Evolutionary conservation across 768 basidiomycete species (phyloP).

Genomic region (Hygrocybe punicea): DNA sequence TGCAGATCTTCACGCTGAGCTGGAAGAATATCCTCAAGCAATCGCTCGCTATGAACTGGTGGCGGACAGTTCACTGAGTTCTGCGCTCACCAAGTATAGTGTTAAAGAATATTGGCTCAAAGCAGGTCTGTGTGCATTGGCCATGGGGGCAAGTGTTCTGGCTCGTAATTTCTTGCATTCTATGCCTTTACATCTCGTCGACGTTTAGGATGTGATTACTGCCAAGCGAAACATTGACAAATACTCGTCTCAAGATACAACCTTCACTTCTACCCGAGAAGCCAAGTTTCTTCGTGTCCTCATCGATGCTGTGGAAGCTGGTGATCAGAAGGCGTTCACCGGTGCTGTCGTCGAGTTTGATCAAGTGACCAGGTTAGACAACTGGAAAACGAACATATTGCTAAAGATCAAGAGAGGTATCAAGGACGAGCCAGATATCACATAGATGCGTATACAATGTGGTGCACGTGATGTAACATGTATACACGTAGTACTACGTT

Average conservation of each 20-base stretch:
- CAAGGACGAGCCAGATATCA: conserved; percentile 44
- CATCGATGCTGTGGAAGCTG: conserved; percentile 71
- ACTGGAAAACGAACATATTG: conserved; percentile 92
- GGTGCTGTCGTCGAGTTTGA: conserved; percentile 89
- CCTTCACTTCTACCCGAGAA: conserved; percentile 87
- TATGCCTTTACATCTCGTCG: background rate
- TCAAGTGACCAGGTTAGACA: conserved; percentile 87
- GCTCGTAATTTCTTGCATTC: background rate
- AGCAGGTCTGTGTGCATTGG: conserved; percentile 82
- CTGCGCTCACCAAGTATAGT: conserved; percentile 91
- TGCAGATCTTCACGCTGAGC: conserved; percentile 88
- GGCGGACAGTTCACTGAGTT: conserved; percentile 74
- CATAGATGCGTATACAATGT: conserved; percentile 23
- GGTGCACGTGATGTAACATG: no score
- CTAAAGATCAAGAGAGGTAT: conserved; percentile 85
- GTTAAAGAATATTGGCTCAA: conserved; percentile 98
- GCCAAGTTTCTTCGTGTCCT: conserved; percentile 80
- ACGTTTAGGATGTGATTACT: conserved; percentile 72
- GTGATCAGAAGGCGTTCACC: conserved; percentile 68
- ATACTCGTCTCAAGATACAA: conserved; percentile 78
- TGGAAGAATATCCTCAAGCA: conserved; percentile 81
- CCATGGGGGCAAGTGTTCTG: conserved; percentile 62
- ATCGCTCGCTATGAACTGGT: conserved; percentile 89
- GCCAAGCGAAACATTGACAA: conserved; percentile 74
- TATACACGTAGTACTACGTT: no score